A percentile compares a stretch with the other conserved stretches of the same genome.
Evolutionary conservation across 176 grass and related monocot species (phyloP).

Genomic region (Canna indica): DNA sequence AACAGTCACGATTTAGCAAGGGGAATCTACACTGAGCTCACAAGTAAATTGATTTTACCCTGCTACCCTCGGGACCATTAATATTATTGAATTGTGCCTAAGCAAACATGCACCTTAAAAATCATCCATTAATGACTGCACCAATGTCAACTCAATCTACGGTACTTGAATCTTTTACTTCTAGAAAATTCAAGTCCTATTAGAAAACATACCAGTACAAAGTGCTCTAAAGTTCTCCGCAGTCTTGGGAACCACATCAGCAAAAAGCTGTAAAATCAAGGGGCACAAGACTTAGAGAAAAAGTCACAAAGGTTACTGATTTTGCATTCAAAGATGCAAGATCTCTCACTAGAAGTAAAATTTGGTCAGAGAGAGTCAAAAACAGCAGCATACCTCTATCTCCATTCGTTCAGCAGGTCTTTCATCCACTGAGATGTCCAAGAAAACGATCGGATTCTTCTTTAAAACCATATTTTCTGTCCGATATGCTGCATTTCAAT

Average conservation of each 20-base stretch:
- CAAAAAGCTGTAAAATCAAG: conserved; percentile 34
- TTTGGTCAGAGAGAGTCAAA: neutral
- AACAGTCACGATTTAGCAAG: neutral
- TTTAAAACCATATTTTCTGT: conserved; percentile 31
- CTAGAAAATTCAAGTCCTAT: neutral
- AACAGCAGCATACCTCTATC: conserved; percentile 30
- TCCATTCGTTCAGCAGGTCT: conserved; percentile 31
- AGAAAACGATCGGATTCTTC: conserved; percentile 49
- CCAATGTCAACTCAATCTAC: neutral
- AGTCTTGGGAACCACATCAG: conserved; percentile 51
- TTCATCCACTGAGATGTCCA: conserved; percentile 48
- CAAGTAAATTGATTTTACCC: neutral
- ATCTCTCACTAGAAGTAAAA: neutral
- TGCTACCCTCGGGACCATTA: neutral
- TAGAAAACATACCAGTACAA: conserved; percentile 45
- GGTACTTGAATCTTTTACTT: neutral
- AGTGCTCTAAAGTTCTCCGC: conserved; percentile 70
- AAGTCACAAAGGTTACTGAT: neutral
- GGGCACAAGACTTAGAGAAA: neutral
- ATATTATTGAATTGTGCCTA: neutral
- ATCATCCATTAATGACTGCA: neutral
- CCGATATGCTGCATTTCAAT: conserved; percentile 20
- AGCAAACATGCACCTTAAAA: neutral
- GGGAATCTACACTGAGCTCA: neutral
- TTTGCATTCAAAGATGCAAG: neutral